These are phyloP conservation scores for Auricularia cornea DNA, from an alignment of 768 basidiomycete species.

Conservation along the genomic window DNA sequence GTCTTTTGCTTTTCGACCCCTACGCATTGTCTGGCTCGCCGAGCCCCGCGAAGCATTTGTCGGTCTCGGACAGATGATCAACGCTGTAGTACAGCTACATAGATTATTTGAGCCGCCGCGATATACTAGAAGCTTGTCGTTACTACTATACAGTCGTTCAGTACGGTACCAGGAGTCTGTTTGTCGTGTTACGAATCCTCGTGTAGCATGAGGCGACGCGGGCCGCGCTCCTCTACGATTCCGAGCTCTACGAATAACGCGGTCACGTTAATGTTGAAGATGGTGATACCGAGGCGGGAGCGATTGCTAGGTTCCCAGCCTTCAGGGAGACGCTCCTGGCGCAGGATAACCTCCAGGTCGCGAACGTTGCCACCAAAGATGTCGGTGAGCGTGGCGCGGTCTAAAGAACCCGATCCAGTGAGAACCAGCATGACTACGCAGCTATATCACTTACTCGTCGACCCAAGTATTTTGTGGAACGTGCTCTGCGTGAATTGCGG, in stretches of 20 bases:
- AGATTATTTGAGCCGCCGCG: too few relatives aligned
- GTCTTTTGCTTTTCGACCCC: too few relatives aligned
- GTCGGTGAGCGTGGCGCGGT: constrained; percentile 47
- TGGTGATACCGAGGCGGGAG: constrained; percentile 50
- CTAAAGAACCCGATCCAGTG: constrained; percentile 26
- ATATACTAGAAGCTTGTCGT: too few relatives aligned
- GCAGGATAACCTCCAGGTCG: constrained; percentile 47
- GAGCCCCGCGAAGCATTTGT: too few relatives aligned
- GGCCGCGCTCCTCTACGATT: background rate
- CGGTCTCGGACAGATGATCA: too few relatives aligned
- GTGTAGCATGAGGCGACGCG: background rate
- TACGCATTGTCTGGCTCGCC: too few relatives aligned
- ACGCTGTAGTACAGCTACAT: too few relatives aligned
- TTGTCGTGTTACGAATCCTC: background rate
- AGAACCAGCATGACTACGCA: constrained; percentile 1
- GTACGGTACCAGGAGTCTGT: background rate
- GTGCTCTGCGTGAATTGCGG: constrained; percentile 43
- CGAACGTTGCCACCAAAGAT: constrained; percentile 57
- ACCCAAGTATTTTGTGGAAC: constrained; percentile 57
- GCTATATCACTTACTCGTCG: constrained; percentile 44
- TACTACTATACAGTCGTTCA: too few relatives aligned
- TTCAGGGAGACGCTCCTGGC: constrained; percentile 61
- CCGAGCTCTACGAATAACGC: background rate
- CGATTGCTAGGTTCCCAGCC: constrained; percentile 60
- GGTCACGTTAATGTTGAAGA: constrained; percentile 42